A percentile compares a stretch with the other conserved stretches of the same genome.
Conservation (phyloP, 352 stramenopile species). For the Phytophthora melonis region DNA sequence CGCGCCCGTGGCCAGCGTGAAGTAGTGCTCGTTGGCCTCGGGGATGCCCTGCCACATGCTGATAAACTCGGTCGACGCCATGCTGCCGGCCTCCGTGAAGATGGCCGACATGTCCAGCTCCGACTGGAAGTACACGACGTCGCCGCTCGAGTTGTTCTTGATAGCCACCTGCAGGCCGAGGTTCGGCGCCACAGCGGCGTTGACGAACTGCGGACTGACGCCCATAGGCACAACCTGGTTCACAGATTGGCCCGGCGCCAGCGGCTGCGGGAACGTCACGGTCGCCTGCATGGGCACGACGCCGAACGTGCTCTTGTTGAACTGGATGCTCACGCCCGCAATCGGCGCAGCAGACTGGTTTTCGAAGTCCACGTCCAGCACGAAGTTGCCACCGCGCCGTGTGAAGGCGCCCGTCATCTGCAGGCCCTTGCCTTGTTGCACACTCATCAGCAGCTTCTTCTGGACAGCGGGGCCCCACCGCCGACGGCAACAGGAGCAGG, state of each 20-base stretch:
- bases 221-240: slow-evolving; percentile 81
- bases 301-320: slow-evolving; percentile 99
- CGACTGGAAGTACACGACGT: slow-evolving; percentile 97
- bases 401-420: slow-evolving; percentile 88
- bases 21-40: slow-evolving; percentile 96
- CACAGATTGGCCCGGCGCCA: slow-evolving; percentile 77
- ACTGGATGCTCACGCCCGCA: slow-evolving; percentile 93
- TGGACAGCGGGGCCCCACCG: slow-evolving; percentile 32
- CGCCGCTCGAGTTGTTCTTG: slow-evolving; percentile 96
- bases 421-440: slow-evolving; percentile 90
- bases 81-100: slow-evolving; percentile 86
- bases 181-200: slow-evolving; percentile 75
- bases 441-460: slow-evolving; percentile 81
- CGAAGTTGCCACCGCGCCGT: slow-evolving; percentile 67
- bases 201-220: slow-evolving; percentile 84
- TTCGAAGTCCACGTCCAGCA: slow-evolving; percentile 84
- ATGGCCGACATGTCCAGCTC: slow-evolving; percentile 93
- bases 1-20: slow-evolving; percentile 78
- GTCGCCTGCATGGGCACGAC: slow-evolving; percentile 94
- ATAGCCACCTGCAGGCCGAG: slow-evolving; percentile 95
- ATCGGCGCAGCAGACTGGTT: slow-evolving; percentile 93
- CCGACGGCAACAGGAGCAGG: slow-evolving; percentile 39
- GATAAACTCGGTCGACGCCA: slow-evolving; percentile 96
- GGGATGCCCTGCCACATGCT: slow-evolving; percentile 96
- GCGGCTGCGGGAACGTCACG: slow-evolving; percentile 78